A percentile compares a stretch with the other conserved stretches of the same genome.
These are phyloP conservation scores for Miamiensis avidus DNA, from an alignment of 169 alveolate genomes.

Conservation along the genomic window DNA sequence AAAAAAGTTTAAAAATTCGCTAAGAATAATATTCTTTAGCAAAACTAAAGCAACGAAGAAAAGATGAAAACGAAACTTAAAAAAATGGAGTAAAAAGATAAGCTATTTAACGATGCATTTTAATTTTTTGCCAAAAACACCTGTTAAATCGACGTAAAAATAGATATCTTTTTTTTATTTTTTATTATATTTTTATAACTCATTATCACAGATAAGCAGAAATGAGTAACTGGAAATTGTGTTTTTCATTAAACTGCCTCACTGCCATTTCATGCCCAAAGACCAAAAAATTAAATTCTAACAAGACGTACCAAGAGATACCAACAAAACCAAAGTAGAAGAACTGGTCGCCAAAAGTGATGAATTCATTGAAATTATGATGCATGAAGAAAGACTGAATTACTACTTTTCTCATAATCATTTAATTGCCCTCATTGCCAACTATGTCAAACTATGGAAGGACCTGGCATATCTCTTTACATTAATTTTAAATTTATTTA, in stretches of 20 bases:
- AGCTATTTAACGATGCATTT: slow-evolving; percentile 38
- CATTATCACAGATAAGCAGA: neutral
- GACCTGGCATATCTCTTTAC: slow-evolving; percentile 60
- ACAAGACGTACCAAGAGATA: slow-evolving; percentile 43
- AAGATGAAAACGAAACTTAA: slow-evolving; percentile 50
- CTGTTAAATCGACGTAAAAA: slow-evolving; percentile 54
- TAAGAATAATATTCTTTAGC: slow-evolving; percentile 32
- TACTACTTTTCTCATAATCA: slow-evolving; percentile 16
- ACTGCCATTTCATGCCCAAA: slow-evolving; percentile 25
- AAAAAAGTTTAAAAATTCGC: slow-evolving; percentile 51
- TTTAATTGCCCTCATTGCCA: slow-evolving; percentile 40
- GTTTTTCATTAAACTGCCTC: slow-evolving; percentile 31
- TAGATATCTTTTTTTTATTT: slow-evolving; percentile 43
- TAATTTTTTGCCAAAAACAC: slow-evolving; percentile 49
- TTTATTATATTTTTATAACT: slow-evolving; percentile 28
- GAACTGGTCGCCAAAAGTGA: slow-evolving; percentile 31
- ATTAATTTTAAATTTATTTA: slow-evolving; percentile 43
- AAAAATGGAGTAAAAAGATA: slow-evolving; percentile 45
- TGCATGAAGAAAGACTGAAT: slow-evolving; percentile 50
- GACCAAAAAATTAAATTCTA: slow-evolving; percentile 51
- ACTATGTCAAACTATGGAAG: slow-evolving; percentile 65
- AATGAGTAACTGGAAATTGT: neutral
- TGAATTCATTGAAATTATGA: slow-evolving; percentile 47
- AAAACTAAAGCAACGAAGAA: slow-evolving; percentile 42
- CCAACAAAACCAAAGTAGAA: slow-evolving; percentile 58